Evolutionary conservation across 2,329 filamentous ascomycete species (phyloP).

Genomic region (Akanthomyces uredinophilus): DNA sequence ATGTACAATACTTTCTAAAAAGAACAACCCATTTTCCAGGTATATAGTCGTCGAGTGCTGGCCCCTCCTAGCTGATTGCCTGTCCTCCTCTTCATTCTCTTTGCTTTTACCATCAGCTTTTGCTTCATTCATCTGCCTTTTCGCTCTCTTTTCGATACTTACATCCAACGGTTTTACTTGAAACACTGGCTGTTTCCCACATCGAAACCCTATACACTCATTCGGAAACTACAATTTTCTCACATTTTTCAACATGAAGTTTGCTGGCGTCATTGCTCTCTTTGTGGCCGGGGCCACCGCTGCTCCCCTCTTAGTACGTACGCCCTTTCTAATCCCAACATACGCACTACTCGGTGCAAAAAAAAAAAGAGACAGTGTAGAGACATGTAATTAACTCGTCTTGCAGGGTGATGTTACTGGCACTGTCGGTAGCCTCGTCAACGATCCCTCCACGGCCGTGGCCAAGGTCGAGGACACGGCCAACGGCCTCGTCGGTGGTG

Average conservation of each 20-base stretch:
- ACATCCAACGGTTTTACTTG: neutral
- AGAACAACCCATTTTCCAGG: no score
- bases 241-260: slow-evolving; percentile 5
- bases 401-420: neutral
- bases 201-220: neutral
- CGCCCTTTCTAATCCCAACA: neutral
- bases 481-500: neutral
- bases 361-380: neutral
- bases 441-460: neutral
- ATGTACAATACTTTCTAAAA: no score
- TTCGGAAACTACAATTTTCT: neutral
- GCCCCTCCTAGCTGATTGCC: no score
- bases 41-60: no score
- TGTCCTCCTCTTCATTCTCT: no score
- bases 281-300: slow-evolving; percentile 4
- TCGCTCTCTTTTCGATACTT: neutral
- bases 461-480: neutral
- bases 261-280: neutral
- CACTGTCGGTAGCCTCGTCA: neutral
- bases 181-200: neutral
- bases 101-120: neutral
- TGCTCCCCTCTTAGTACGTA: neutral
- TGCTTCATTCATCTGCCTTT: neutral
- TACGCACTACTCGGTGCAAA: neutral
- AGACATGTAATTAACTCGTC: neutral